These are phyloP conservation scores for Nyctanthes arbortristis DNA, from an alignment of 257 asterid genomes.

Conservation along the genomic window DNA sequence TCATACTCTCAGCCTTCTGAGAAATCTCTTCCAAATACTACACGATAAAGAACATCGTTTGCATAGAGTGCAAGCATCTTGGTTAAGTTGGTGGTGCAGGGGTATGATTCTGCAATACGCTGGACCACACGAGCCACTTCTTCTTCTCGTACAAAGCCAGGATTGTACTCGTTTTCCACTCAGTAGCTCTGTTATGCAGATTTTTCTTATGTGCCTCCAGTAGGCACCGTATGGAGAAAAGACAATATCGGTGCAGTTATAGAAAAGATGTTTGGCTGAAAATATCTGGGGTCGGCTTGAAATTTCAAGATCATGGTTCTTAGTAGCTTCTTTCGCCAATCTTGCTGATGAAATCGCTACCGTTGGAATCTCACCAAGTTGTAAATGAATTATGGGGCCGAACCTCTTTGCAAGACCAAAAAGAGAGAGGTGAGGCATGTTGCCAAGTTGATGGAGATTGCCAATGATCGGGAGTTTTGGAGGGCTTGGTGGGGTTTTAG, in stretches of 20 bases:
- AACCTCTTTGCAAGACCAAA: constrained; percentile 33
- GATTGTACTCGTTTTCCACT: constrained; percentile 50
- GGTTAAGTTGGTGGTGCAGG: constrained; percentile 22
- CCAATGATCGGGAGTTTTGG: constrained; percentile 57
- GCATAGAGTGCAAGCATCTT: constrained; percentile 43
- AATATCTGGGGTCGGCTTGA: constrained; percentile 51
- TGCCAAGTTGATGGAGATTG: constrained; percentile 59
- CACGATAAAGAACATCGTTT: constrained; percentile 46
- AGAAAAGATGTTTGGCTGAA: constrained; percentile 55
- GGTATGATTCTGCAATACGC: constrained; percentile 33
- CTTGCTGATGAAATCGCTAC: constrained; percentile 51
- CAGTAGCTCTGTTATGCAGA: constrained; percentile 43
- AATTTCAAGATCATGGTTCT: constrained; percentile 44
- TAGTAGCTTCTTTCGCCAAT: constrained; percentile 49
- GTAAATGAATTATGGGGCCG: constrained; percentile 50
- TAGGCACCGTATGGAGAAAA: constrained; percentile 54
- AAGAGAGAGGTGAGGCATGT: constrained; percentile 53
- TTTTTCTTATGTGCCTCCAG: constrained; percentile 50
- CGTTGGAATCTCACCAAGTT: constrained; percentile 56
- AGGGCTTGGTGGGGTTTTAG: constrained; percentile 48
- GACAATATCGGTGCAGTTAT: constrained; percentile 47
- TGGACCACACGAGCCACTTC: constrained; percentile 43
- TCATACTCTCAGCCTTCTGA: constrained; percentile 45
- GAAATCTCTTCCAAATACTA: constrained; percentile 50
- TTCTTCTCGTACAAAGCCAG: constrained; percentile 40